Evolutionary conservation across 2,329 filamentous ascomycete genomes (phyloP), one percentile per base, ranked within the genome.

Genomic region (Diplodia corticola): DNA sequence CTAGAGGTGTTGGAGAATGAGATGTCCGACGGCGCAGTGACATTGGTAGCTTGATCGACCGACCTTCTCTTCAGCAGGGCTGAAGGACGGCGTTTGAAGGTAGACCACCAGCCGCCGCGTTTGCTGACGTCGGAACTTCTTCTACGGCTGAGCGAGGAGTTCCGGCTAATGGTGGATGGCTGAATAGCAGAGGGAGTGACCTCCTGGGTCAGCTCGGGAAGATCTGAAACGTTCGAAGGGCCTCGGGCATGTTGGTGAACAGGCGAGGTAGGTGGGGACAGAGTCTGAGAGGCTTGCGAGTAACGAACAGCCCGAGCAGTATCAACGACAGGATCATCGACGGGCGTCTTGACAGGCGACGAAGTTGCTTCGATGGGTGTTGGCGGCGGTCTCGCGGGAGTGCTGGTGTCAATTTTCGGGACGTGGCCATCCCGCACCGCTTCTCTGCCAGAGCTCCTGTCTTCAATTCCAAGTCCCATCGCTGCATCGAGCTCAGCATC

Each of bases 1-100:
- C 93, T 86, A 1, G 93, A 97, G 0, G 92, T 91, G 73, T 97
- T 97, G 4, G 92, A 93, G 75, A 96, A 95, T 0, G 81, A 82
- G 20, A 73, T 71, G n/a, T 93, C 93, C 0, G 91, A 90, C 3
- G 90, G 85, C 2, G 74, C 83, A 69, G 75, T 85, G 78, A 50
- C 53, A 24, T 51, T 44, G 2, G 80, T 80, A 51, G 78, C 80
- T 74, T 77, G 87, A 78, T 80, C 85, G 64, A 75, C 71, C 10
- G 76, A 77, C 55, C 69, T 74, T 82, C 76, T 81, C 83, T 82
- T 86, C 78, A 97, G 92, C 28, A 61, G 40, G 40, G 97, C 86
- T 0, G 91, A 88, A 4, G 88, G 86, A 82, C 93, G 37, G 33
- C 65, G 63, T 33, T 22, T 44, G 67, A 66, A 40, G 24, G 69